phyloP scores from a whole-genome alignment of 2,329 filamentous ascomycete species.

The Scedosporium minutisporum region DNA sequence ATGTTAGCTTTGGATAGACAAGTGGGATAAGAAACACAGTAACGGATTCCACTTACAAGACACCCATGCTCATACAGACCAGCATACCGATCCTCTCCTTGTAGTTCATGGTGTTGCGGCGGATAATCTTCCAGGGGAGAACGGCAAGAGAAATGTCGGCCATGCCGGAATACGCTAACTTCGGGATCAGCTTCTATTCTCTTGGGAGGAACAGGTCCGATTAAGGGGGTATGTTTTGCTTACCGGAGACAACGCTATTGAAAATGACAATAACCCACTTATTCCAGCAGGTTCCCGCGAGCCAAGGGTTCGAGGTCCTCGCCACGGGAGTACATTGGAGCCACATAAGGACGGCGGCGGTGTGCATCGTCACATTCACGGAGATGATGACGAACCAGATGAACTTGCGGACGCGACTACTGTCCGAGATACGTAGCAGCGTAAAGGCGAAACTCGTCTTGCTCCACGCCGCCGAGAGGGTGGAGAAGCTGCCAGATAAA shows the following conservation, averaged over 20 bases:
- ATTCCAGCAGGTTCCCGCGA: background rate
- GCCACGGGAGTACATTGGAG: conserved; percentile 5
- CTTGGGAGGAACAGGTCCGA: background rate
- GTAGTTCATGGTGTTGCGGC: conserved; percentile 24
- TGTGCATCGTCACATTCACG: conserved; percentile 14
- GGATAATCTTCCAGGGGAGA: conserved; percentile 29
- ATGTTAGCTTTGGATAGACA: background rate
- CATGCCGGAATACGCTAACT: conserved; percentile 19
- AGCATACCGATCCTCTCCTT: conserved; percentile 28
- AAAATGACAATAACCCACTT: background rate
- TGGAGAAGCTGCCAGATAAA: conserved; percentile 13
- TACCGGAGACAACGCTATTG: background rate
- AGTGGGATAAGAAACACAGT: background rate
- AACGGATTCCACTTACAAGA: conserved; percentile 21
- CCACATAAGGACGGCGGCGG: conserved; percentile 13
- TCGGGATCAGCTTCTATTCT: background rate
- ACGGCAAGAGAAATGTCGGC: conserved; percentile 28
- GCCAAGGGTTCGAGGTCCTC: background rate
- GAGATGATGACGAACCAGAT: conserved; percentile 17
- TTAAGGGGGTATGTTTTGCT: background rate
- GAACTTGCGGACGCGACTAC: conserved; percentile 11
- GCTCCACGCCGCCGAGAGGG: conserved; percentile 16
- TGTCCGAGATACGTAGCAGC: conserved; percentile 16
- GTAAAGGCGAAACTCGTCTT: conserved; percentile 22
- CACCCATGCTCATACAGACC: conserved; percentile 30